Percentiles rank a stretch among this genome's conserved stretches.
phyloP scores from a whole-genome alignment of 257 asterid species.

The Voacanga thouarsii region DNA sequence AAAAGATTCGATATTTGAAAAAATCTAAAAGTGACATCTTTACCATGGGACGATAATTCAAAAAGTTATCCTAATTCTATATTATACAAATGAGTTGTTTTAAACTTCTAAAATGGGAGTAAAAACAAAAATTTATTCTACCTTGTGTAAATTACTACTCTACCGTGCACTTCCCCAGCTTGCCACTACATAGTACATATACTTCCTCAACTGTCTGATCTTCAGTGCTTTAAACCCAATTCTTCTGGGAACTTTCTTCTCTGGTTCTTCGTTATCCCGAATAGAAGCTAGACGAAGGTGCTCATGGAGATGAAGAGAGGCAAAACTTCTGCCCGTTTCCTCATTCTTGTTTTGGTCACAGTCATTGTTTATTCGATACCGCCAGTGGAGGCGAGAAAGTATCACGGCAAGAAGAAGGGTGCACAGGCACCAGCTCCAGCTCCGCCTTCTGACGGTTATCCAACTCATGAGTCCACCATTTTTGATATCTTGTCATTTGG shows the following conservation, averaged over 20 bases:
- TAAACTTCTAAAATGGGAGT: no score
- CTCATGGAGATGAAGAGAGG: conserved; percentile 32
- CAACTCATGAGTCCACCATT: conserved; percentile 15
- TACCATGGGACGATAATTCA: no score
- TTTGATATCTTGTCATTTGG: conserved; percentile 61
- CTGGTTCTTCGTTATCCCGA: background rate
- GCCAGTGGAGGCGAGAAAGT: conserved; percentile 41
- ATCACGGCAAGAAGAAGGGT: conserved; percentile 26
- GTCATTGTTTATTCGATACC: conserved; percentile 25
- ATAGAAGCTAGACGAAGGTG: no score
- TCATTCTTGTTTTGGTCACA: conserved; percentile 29
- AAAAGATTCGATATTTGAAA: no score
- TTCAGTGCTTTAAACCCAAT: background rate
- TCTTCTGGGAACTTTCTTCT: background rate
- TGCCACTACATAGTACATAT: conserved; percentile 5
- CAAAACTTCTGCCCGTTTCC: conserved; percentile 20
- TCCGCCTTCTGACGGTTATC: conserved; percentile 13
- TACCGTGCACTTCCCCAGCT: background rate
- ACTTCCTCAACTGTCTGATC: background rate
- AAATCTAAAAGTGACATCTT: no score
- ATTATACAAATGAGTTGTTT: no score
- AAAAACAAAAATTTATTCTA: no score
- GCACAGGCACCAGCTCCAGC: background rate
- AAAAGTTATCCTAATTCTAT: no score
- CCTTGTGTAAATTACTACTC: no score